phyloP scores from a whole-genome alignment of 495 filamentous ascomycete genomes.

The Hypoxylon subgilvum region DNA sequence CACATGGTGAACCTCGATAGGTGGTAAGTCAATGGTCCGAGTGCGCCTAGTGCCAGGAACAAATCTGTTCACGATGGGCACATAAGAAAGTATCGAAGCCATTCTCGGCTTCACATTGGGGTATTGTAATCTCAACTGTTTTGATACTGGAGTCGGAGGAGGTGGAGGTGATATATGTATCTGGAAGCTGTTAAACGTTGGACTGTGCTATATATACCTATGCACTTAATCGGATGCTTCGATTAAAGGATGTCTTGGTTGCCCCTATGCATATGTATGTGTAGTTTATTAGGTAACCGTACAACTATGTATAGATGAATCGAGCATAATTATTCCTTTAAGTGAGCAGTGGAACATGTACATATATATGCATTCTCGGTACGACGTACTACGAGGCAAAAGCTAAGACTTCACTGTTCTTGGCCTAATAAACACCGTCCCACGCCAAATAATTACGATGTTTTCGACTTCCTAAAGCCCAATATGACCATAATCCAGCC shows the following conservation, averaged over 20 bases:
- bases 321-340: too few relatives aligned
- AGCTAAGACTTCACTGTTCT: too few relatives aligned
- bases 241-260: neutral
- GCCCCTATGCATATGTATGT: neutral
- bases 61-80: constrained; percentile 55
- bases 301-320: neutral
- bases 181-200: constrained; percentile 15
- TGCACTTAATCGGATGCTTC: constrained; percentile 3
- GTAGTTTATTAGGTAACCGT: neutral
- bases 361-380: too few relatives aligned
- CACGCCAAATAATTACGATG: constrained; percentile 2
- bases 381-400: too few relatives aligned
- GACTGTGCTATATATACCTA: constrained; percentile 2
- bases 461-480: neutral
- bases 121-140: constrained; percentile 1
- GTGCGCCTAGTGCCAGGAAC: constrained; percentile 35
- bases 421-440: too few relatives aligned
- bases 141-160: constrained; percentile 6
- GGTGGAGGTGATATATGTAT: constrained; percentile 18
- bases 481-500: constrained; percentile 39
- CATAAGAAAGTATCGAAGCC: constrained; percentile 55
- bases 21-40: constrained; percentile 65
- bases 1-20: constrained; percentile 75
- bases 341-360: too few relatives aligned
- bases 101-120: constrained; percentile 38